Conservation (phyloP, 805 yeast species). For the Candida cerambycidarum region DNA sequence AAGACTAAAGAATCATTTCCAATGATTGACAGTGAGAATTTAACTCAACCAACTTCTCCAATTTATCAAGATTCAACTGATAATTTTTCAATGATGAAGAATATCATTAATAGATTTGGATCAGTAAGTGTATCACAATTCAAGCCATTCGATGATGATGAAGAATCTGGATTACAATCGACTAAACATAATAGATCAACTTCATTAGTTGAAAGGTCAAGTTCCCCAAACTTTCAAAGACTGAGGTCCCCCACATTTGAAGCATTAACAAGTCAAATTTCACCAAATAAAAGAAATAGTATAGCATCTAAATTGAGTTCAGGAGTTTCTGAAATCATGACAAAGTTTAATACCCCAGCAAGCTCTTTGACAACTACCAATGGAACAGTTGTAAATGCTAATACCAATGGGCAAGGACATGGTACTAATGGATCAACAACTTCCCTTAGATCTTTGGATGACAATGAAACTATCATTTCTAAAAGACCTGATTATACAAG, state of each 20-base stretch:
- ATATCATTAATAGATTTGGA: conserved; percentile 36
- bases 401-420: background rate
- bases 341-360: conserved; percentile 28
- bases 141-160: conserved; percentile 15
- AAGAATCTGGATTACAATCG: conserved; percentile 11
- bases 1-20: conserved; percentile 30
- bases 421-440: conserved; percentile 22
- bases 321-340: conserved; percentile 45
- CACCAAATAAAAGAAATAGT: conserved; percentile 27
- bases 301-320: conserved; percentile 38
- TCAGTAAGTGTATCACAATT: conserved; percentile 28
- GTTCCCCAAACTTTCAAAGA: conserved; percentile 38
- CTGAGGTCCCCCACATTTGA: conserved; percentile 38
- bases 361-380: background rate
- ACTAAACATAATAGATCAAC: conserved; percentile 17
- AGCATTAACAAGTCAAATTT: conserved; percentile 12
- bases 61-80: conserved; percentile 14
- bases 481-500: conserved; percentile 28
- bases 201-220: conserved; percentile 26
- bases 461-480: conserved; percentile 12
- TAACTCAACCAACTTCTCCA: conserved; percentile 13
- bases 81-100: conserved; percentile 30
- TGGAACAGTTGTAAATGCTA: background rate
- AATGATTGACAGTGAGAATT: conserved; percentile 16
- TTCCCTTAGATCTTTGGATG: conserved; percentile 36